A percentile compares a stretch with the other conserved stretches of the same genome.
These are phyloP conservation scores for Alternaria viburni DNA, from an alignment of 2,329 filamentous ascomycete species.

Conservation along the genomic window DNA sequence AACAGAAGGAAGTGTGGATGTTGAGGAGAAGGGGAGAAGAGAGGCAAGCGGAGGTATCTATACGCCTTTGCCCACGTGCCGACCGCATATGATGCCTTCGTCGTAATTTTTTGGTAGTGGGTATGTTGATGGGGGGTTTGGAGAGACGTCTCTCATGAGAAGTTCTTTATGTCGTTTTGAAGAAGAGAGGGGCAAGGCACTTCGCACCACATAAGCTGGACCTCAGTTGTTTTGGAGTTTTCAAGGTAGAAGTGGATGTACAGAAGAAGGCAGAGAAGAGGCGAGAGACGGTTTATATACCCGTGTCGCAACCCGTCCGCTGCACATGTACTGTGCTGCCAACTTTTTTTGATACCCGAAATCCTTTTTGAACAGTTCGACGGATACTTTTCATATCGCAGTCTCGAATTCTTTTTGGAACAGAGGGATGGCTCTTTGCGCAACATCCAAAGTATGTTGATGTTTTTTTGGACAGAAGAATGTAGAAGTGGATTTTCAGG, in stretches of 20 bases:
- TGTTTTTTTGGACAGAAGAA: neutral
- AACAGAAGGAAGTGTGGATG: accelerated
- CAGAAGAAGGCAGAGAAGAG: no score
- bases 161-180: no score
- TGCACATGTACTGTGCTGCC: neutral
- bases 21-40: neutral
- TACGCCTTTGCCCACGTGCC: neutral
- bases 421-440: neutral
- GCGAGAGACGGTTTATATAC: neutral
- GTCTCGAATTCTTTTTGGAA: neutral
- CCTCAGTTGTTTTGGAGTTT: no score
- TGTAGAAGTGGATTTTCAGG: neutral
- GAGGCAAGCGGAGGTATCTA: neutral
- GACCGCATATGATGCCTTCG: no score
- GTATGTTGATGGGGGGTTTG: neutral
- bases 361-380: accelerated
- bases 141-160: neutral
- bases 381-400: neutral
- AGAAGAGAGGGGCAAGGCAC: no score
- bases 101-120: neutral
- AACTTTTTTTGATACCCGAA: no score
- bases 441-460: neutral
- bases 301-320: accelerated
- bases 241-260: no score
- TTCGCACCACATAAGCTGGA: no score